Conservation (phyloP, 768 basidiomycete species). For the Tricholoma sp. region DNA sequence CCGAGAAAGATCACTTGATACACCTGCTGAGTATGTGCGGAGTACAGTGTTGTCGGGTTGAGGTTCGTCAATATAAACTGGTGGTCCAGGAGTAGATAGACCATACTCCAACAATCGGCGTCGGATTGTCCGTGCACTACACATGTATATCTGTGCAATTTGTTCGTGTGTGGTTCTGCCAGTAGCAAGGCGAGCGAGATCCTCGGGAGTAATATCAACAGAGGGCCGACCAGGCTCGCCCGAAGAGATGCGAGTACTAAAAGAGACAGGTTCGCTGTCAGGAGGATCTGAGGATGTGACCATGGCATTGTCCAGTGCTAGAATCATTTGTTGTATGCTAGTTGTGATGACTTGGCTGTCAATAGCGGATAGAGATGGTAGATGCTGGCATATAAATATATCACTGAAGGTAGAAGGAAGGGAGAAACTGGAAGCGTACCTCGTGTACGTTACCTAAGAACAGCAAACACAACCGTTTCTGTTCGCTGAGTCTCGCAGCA, state of each 20-base stretch:
- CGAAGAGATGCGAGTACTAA: background rate
- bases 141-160: slow-evolving; percentile 6
- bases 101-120: slow-evolving; percentile 12
- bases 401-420: background rate
- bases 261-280: background rate
- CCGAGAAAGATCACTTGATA: background rate
- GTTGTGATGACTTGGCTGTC: background rate
- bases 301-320: background rate
- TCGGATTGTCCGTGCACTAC: slow-evolving; percentile 13
- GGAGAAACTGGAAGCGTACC: background rate
- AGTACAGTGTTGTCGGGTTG: slow-evolving; percentile 3
- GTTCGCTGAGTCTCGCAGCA: slow-evolving; percentile 10
- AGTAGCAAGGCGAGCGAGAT: slow-evolving; percentile 3
- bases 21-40: background rate
- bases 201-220: slow-evolving; percentile 4
- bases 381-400: background rate
- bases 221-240: background rate
- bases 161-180: slow-evolving; percentile 5
- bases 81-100: slow-evolving; percentile 11
- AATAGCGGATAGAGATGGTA: background rate
- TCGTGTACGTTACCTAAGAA: background rate
- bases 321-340: background rate
- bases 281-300: background rate
- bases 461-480: slow-evolving; percentile 8
- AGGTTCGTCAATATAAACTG: slow-evolving; percentile 10